Percentiles rank a stretch among this genome's conserved stretches.
Evolutionary conservation across 106 monocot genomes (phyloP).

Genomic region (Phalaenopsis equestris): DNA sequence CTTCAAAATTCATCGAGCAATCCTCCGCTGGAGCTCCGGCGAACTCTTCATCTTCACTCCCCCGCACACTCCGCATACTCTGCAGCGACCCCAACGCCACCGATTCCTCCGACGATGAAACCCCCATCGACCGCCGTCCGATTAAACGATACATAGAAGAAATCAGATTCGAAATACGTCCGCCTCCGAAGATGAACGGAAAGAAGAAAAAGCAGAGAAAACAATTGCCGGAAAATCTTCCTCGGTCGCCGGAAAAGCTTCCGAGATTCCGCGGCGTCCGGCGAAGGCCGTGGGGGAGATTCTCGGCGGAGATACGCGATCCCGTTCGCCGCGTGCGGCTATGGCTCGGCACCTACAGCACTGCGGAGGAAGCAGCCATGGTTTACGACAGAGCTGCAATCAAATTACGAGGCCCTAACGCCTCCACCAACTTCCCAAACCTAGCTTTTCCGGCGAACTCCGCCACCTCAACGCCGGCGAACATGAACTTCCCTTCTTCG

Average conservation of each 20-base stretch:
- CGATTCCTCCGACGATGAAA: conserved; percentile 32
- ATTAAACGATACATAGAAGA: conserved; percentile 25
- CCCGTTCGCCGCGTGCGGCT: conserved; percentile 30
- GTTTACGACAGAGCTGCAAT: conserved; percentile 49
- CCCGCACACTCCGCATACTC: conserved; percentile 19
- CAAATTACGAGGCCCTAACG: conserved; percentile 41
- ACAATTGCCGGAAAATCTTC: neutral
- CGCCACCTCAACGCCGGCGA: neutral
- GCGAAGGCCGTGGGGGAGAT: conserved; percentile 52
- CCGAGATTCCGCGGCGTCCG: conserved; percentile 49
- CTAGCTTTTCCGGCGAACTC: neutral
- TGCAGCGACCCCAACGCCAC: conserved; percentile 49
- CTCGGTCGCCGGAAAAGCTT: neutral
- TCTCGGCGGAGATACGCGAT: conserved; percentile 56
- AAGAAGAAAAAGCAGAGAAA: conserved; percentile 3
- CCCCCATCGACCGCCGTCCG: neutral
- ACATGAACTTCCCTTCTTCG: neutral
- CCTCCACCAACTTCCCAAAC: conserved; percentile 39
- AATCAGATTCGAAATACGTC: conserved; percentile 16
- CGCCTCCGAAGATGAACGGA: too few relatives aligned
- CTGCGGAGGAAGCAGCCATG: conserved; percentile 48
- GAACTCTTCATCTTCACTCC: neutral
- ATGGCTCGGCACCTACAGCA: conserved; percentile 56
- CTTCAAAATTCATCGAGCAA: neutral
- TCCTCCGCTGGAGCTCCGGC: neutral